Base-by-base conservation (phyloP, 2,329 filamentous ascomycete genomes). In the Aspergillus fructus region DNA sequence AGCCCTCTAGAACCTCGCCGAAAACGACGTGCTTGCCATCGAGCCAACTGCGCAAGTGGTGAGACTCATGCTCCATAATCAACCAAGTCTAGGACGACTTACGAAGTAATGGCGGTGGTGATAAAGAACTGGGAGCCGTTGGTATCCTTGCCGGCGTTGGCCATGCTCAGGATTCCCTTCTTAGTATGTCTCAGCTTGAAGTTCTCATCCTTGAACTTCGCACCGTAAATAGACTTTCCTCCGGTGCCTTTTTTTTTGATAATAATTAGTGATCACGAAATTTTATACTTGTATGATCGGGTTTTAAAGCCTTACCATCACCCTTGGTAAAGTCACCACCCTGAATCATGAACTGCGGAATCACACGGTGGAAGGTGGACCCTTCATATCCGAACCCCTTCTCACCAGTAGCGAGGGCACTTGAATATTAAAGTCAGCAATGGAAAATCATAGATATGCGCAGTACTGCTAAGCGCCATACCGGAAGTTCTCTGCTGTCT, bases 261-360 rank as follows among this genome's bases (percentile, higher is more conserved):
- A 43, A 23, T 34, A 9, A 47, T 62, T 39, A 62, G 51, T 39
- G 37, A 34, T 9, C 39, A 43, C 13, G 11, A 3, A 17, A 4
- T 21, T 15, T 5, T 3, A 17, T 5, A 3, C 27, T 6, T 23
- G 4, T 12, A 37, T 30, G 27, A 13, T n/a, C 41, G 24, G 46
- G 19, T 4, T 9, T 30, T 30, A 13, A 49, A 27, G 64, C 3
- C 69, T 60, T 61, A 78, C 76, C 85, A 66, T 89, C 85, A 46
- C 81, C 81, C 27, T 78, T 80, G 63, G 85, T 88, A 74, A 88
- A 88, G 71, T 88, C 85, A 73, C 85, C 86, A 67, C 85, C 86
- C 74, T 88, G 85, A 62, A 89, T 86, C 85, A 89, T 88, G 76
- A 89, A 89, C 60, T 83, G 72, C 75, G 86, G 85, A 78, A 89